Conservation (phyloP, 225 moss, liverwort and hornwort genomes). For the Pseudoscleropodium purum region DNA sequence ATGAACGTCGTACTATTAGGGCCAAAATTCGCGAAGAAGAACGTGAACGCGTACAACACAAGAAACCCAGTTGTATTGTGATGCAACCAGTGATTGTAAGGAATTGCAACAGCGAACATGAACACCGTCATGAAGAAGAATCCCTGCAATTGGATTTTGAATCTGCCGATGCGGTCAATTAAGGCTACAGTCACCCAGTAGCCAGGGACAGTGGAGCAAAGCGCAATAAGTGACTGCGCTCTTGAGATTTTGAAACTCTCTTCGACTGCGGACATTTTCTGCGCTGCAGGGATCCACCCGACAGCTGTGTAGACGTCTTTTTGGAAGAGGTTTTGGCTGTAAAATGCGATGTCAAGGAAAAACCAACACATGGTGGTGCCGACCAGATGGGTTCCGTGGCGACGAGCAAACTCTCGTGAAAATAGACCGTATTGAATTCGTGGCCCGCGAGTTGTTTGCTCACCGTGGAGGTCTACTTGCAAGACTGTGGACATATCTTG, state of each 20-base stretch:
- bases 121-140: constrained; percentile 67
- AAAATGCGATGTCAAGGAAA: constrained; percentile 24
- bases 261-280: constrained; percentile 24
- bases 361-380: constrained; percentile 48
- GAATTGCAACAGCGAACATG: constrained; percentile 39
- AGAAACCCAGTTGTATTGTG: constrained; percentile 22
- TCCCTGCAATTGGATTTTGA: constrained; percentile 34
- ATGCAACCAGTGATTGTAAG: constrained; percentile 21
- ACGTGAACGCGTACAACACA: constrained; percentile 30
- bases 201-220: constrained; percentile 40
- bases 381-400: constrained; percentile 33
- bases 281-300: constrained; percentile 27
- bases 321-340: constrained; percentile 45
- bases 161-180: constrained; percentile 44
- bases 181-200: constrained; percentile 43
- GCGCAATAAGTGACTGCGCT: constrained; percentile 41
- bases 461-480: neutral
- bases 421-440: constrained; percentile 12
- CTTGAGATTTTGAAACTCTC: constrained; percentile 31
- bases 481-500: constrained; percentile 38
- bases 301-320: constrained; percentile 35
- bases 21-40: constrained; percentile 56
- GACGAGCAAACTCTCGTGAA: constrained; percentile 19
- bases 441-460: neutral
- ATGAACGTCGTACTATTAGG: constrained; percentile 58